These are phyloP conservation scores for Scenedesmus sp. DNA, from an alignment of 163 green algal genomes.

Conservation along the genomic window DNA sequence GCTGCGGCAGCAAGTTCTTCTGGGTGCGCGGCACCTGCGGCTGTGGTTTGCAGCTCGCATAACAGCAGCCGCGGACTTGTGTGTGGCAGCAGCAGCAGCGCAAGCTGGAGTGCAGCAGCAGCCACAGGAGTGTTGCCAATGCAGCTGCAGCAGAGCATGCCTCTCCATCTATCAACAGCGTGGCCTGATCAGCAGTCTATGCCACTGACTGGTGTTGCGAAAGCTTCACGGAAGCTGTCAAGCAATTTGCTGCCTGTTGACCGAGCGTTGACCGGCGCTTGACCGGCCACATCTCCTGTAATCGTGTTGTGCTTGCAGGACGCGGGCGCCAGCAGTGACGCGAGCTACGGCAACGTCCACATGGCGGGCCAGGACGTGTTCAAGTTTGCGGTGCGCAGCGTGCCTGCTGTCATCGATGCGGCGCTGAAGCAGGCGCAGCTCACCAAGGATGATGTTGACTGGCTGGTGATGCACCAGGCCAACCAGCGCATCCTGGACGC, in stretches of 20 bases:
- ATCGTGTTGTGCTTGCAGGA: slow-evolving; percentile 10
- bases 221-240: too few species aligned
- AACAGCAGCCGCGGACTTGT: too few species aligned
- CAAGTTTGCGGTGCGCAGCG: slow-evolving; percentile 96
- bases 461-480: slow-evolving; percentile 91
- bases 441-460: slow-evolving; percentile 87
- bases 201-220: too few species aligned
- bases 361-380: slow-evolving; percentile 99
- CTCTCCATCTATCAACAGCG: neutral
- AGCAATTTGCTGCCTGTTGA: too few species aligned
- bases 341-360: slow-evolving; percentile 83
- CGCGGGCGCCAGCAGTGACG: slow-evolving; percentile 31
- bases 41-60: too few species aligned
- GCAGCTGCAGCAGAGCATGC: neutral
- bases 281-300: too few species aligned
- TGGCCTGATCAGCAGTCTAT: neutral
- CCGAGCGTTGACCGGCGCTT: too few species aligned
- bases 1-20: too few species aligned
- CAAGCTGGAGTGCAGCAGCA: neutral
- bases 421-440: slow-evolving; percentile 85
- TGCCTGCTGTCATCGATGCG: slow-evolving; percentile 88
- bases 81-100: neutral
- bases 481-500: slow-evolving; percentile 98
- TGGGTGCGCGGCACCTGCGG: too few species aligned
- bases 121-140: neutral